Percentiles rank a stretch among this genome's conserved stretches.
phyloP scores from a whole-genome alignment of 371 early-diverging fungal species.

The Lichtheimia ramosa region DNA sequence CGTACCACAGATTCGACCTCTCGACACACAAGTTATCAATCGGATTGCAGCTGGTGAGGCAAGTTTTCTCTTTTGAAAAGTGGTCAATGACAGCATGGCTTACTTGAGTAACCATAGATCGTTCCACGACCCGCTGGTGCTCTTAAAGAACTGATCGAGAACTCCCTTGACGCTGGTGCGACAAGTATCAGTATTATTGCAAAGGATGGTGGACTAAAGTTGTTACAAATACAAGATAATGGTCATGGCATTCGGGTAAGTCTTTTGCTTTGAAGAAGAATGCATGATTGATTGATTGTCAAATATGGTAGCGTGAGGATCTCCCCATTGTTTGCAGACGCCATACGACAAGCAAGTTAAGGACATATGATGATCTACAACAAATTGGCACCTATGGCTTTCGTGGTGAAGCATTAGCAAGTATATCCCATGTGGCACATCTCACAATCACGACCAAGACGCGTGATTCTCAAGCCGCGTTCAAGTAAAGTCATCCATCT shows the following conservation, averaged over 20 bases:
- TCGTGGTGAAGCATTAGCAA: slow-evolving; percentile 98
- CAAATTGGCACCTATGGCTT: slow-evolving; percentile 95
- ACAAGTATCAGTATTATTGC: slow-evolving; percentile 80
- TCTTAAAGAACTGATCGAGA: slow-evolving; percentile 97
- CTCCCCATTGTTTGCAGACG: slow-evolving; percentile 88
- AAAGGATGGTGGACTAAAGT: slow-evolving; percentile 89
- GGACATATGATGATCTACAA: slow-evolving; percentile 83
- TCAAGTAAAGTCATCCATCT: slow-evolving; percentile 43
- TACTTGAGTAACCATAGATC: slow-evolving; percentile 50
- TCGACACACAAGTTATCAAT: slow-evolving; percentile 85
- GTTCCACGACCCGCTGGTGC: slow-evolving; percentile 94
- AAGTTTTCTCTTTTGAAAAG: not conserved
- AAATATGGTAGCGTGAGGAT: slow-evolving; percentile 62
- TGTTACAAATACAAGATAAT: slow-evolving; percentile 95
- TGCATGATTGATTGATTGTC: not conserved
- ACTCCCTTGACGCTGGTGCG: slow-evolving; percentile 94
- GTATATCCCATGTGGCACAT: slow-evolving; percentile 92
- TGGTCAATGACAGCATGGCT: not conserved
- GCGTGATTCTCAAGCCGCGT: slow-evolving; percentile 79
- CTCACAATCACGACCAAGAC: slow-evolving; percentile 90
- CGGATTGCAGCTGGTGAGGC: slow-evolving; percentile 97
- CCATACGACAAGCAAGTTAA: slow-evolving; percentile 96
- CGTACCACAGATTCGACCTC: slow-evolving; percentile 54
- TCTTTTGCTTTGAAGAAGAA: not conserved
- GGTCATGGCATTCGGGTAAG: slow-evolving; percentile 91